phyloP scores from a whole-genome alignment of 176 grass and related monocot species.

The Eragrostis curvula region DNA sequence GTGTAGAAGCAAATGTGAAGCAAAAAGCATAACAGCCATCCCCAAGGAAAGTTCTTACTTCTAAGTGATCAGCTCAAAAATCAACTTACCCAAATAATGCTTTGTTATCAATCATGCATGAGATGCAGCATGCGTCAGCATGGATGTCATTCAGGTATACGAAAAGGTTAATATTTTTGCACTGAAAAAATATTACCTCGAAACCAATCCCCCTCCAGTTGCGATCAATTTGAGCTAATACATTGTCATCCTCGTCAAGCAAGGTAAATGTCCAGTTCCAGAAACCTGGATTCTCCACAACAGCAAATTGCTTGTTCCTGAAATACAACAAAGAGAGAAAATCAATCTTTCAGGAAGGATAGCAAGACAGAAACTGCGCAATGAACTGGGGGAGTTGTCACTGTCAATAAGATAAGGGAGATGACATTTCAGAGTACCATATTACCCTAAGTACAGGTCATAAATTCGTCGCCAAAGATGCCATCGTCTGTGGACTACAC shows the following conservation, averaged over 20 bases:
- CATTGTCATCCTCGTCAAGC: conserved; percentile 76
- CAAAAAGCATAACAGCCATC: conserved; percentile 6
- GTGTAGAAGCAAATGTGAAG: conserved; percentile 15
- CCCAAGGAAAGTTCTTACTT: neutral
- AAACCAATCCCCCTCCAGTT: conserved; percentile 95
- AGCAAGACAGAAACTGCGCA: conserved; percentile 27
- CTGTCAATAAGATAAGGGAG: conserved; percentile 25
- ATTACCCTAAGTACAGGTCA: conserved; percentile 98
- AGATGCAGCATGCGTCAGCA: neutral
- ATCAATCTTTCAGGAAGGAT: conserved; percentile 28
- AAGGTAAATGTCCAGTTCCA: conserved; percentile 98
- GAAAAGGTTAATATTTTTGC: conserved; percentile 9
- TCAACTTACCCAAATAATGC: neutral
- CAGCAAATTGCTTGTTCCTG: conserved; percentile 97
- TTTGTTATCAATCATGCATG: conserved; percentile 26
- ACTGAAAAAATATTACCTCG: conserved; percentile 62
- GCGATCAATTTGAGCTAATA: conserved; percentile 88
- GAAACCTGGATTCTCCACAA: conserved; percentile 96
- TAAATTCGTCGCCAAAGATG: conserved; percentile 98
- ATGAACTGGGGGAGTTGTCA: conserved; percentile 24
- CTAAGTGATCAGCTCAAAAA: neutral
- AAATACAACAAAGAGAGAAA: conserved; percentile 33
- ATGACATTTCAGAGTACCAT: neutral
- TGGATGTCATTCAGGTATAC: conserved; percentile 4
- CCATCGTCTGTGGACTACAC: conserved; percentile 96